A percentile compares a stretch with the other conserved stretches of the same genome.
Conservation (phyloP, 2,329 filamentous ascomycete genomes). For the Pseudocercospora pini-densiflorae region DNA sequence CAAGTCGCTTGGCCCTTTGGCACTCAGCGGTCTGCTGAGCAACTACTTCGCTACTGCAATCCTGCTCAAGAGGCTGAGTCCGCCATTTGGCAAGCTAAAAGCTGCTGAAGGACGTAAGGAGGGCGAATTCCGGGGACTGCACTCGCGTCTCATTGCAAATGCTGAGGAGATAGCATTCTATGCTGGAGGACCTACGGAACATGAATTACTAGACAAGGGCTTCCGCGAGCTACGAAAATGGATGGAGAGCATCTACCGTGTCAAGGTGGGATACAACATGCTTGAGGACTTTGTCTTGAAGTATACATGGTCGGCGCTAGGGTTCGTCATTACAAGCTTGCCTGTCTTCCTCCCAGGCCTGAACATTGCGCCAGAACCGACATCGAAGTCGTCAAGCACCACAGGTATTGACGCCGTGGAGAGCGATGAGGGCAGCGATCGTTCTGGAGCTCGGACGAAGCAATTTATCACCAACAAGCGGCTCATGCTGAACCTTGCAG, state of each 20-base stretch:
- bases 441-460: conserved; percentile 78
- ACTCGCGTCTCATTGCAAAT: conserved; percentile 91
- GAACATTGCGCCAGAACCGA: conserved; percentile 67
- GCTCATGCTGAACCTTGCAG: conserved; percentile 94
- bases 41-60: conserved; percentile 96
- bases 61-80: conserved; percentile 83
- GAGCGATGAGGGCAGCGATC: conserved; percentile 17
- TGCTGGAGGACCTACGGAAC: conserved; percentile 92
- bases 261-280: conserved; percentile 98
- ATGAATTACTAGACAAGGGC: conserved; percentile 86
- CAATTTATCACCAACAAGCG: conserved; percentile 99
- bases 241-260: conserved; percentile 98
- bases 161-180: conserved; percentile 99
- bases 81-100: conserved; percentile 95
- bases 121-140: conserved; percentile 89
- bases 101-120: conserved; percentile 94
- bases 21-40: conserved; percentile 80
- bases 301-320: conserved; percentile 98
- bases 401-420: not conserved
- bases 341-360: conserved; percentile 94
- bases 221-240: conserved; percentile 92
- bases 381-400: conserved; percentile 60
- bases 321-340: conserved; percentile 89
- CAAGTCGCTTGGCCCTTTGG: conserved; percentile 84
- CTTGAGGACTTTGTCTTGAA: conserved; percentile 98